phyloP scores from a whole-genome alignment of 176 grass and related monocot species.

The Urochloa ruziziensis region DNA sequence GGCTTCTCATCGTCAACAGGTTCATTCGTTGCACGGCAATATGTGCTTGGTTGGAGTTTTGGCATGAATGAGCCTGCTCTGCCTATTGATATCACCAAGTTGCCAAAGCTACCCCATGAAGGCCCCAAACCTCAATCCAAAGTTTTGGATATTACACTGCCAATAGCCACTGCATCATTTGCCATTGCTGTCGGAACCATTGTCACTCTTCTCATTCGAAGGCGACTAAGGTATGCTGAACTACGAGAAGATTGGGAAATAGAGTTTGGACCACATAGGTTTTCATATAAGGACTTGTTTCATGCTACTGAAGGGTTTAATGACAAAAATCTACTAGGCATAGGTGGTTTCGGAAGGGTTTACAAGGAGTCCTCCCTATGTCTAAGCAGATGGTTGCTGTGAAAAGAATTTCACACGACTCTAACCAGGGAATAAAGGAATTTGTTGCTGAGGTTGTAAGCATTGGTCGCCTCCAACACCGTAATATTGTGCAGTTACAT shows the following conservation, averaged over 20 bases:
- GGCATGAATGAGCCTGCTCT: constrained; percentile 32
- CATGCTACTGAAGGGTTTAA: background rate
- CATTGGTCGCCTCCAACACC: background rate
- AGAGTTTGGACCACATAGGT: background rate
- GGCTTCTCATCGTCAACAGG: constrained; percentile 30
- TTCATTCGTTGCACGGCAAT: constrained; percentile 26
- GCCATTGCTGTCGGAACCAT: background rate
- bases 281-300: background rate
- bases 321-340: background rate
- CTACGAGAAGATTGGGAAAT: background rate
- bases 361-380: background rate
- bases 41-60: constrained; percentile 69
- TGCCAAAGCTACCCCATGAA: constrained; percentile 41
- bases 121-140: background rate
- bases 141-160: background rate
- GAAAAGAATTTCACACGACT: background rate
- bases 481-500: background rate
- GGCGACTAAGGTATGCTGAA: background rate
- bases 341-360: background rate
- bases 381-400: background rate
- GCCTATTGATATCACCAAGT: constrained; percentile 32
- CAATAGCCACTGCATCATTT: background rate
- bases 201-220: background rate
- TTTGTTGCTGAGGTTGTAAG: background rate
- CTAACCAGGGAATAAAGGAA: background rate